Percentiles rank a stretch among this genome's conserved stretches.
phyloP scores from a whole-genome alignment of 768 basidiomycete genomes.

The Rhodotorula toruloides region DNA sequence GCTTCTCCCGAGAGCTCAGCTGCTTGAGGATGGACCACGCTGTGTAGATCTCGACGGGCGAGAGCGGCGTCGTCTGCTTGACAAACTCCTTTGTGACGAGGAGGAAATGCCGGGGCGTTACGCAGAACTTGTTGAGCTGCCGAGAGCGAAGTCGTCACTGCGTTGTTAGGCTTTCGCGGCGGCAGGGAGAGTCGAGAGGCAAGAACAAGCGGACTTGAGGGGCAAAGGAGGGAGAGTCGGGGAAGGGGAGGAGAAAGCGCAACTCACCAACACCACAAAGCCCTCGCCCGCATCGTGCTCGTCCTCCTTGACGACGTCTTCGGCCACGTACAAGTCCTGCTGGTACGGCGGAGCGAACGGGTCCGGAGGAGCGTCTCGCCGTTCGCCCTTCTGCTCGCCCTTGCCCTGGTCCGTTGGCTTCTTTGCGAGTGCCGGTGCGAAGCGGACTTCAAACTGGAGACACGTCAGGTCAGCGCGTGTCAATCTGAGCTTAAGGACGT shows the following conservation, averaged over 20 bases:
- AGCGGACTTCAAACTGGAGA: slow-evolving; percentile 71
- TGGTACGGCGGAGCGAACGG: slow-evolving; percentile 87
- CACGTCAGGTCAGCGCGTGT: neutral
- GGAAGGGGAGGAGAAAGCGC: neutral
- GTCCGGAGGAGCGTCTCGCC: slow-evolving; percentile 49
- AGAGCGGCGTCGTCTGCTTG: slow-evolving; percentile 72
- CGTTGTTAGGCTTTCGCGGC: too few species aligned
- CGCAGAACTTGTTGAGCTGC: slow-evolving; percentile 80
- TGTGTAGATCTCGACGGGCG: slow-evolving; percentile 71
- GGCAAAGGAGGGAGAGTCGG: neutral
- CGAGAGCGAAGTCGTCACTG: too few species aligned
- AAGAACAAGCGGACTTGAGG: neutral
- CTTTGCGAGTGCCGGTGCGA: slow-evolving; percentile 77
- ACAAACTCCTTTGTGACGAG: slow-evolving; percentile 75
- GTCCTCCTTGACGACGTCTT: slow-evolving; percentile 54
- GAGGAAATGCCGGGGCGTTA: slow-evolving; percentile 80
- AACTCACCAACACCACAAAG: slow-evolving; percentile 64
- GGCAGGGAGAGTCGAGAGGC: neutral
- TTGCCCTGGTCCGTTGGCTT: slow-evolving; percentile 57
- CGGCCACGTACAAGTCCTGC: slow-evolving; percentile 67
- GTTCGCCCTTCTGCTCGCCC: slow-evolving; percentile 48
- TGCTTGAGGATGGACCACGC: slow-evolving; percentile 73
- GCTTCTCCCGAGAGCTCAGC: slow-evolving; percentile 55
- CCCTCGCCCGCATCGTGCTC: slow-evolving; percentile 59
- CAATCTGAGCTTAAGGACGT: neutral